Evolutionary conservation across 2,329 filamentous ascomycete genomes (phyloP).

Genomic region (Raffaelea arxii): DNA sequence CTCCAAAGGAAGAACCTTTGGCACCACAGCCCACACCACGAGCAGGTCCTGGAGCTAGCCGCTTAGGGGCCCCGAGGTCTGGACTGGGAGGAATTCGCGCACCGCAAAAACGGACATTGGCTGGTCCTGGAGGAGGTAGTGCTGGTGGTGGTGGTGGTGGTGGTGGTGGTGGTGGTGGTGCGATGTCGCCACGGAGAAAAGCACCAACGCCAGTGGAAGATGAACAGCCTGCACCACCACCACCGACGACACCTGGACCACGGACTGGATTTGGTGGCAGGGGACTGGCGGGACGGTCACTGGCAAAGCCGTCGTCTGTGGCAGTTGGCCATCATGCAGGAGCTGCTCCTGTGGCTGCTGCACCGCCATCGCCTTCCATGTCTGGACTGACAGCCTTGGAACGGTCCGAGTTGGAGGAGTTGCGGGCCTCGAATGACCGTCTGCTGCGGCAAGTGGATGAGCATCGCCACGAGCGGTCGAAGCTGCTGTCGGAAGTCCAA

Average conservation of each 20-base stretch:
- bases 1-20: slow-evolving; percentile 41
- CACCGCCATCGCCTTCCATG: slow-evolving; percentile 46
- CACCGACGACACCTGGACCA: slow-evolving; percentile 43
- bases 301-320: slow-evolving; percentile 60
- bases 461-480: slow-evolving; percentile 69
- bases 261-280: slow-evolving; percentile 64
- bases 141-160: too few relatives aligned
- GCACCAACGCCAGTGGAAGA: slow-evolving; percentile 34
- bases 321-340: too few relatives aligned
- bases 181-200: slow-evolving; percentile 44
- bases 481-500: slow-evolving; percentile 75
- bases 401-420: slow-evolving; percentile 82
- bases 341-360: slow-evolving; percentile 42
- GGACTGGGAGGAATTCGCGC: slow-evolving; percentile 48
- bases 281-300: slow-evolving; percentile 74
- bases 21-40: slow-evolving; percentile 50
- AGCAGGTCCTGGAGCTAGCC: slow-evolving; percentile 32
- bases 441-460: slow-evolving; percentile 69
- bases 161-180: too few relatives aligned
- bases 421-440: slow-evolving; percentile 74
- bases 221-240: slow-evolving; percentile 33
- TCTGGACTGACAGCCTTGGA: slow-evolving; percentile 70
- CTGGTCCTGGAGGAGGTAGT: too few relatives aligned
- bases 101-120: slow-evolving; percentile 45
- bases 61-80: slow-evolving; percentile 45